Evolutionary conservation across 2,329 filamentous ascomycete species (phyloP), one percentile per base, ranked within the genome.

Genomic region (Penicillium glabrum): DNA sequence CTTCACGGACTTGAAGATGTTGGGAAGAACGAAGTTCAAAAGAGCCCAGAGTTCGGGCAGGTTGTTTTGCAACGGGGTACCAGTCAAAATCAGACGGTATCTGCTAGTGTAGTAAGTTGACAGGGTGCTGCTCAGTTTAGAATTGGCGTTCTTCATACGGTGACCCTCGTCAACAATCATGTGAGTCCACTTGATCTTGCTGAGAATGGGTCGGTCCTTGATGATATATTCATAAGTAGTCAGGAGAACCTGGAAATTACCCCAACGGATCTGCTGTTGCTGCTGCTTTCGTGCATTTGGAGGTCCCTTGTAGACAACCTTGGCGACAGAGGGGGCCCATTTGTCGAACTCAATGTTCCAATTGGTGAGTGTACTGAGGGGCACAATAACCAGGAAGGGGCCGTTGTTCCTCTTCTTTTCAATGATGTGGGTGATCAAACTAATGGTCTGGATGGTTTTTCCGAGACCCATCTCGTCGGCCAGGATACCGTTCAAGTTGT

Each of bases 121-220:
- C 63, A 99, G 91, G 5, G 95, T 98, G 64, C 88, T 91, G 75
- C 91, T 97, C 66, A 99, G 83, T 79, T 99, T 99, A 10, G 95
- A 99, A 67, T 95, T 89, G 29, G 91, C 84, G 77, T 99, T 99
- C 85, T 99, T 99, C 95, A 99, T 99, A 74, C 95, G 92, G 76
- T 99, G 95, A 78, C 95, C 95, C 81, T 99, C 95, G 69, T 99
- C 95, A 64, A 99, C 95, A 68, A 99, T 98, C 95, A 99, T 98
- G 79, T 99, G 95, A 68, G 97, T 89, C 95, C 95, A 99, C 78
- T 98, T 98, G 78, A 99, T 93, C 82, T 98, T 98, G 81, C 91
- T 96, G 13, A 99, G 80, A 65, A 99, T 83, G 0, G 93, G 93
- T 35, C 95, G 87, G 71, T 99, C 95, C 79, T 98, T 99, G 84